Percentiles rank a stretch among this genome's conserved stretches.
These are phyloP conservation scores for Exsudoporus frostii DNA, from an alignment of 768 basidiomycete species.

Conservation along the genomic window DNA sequence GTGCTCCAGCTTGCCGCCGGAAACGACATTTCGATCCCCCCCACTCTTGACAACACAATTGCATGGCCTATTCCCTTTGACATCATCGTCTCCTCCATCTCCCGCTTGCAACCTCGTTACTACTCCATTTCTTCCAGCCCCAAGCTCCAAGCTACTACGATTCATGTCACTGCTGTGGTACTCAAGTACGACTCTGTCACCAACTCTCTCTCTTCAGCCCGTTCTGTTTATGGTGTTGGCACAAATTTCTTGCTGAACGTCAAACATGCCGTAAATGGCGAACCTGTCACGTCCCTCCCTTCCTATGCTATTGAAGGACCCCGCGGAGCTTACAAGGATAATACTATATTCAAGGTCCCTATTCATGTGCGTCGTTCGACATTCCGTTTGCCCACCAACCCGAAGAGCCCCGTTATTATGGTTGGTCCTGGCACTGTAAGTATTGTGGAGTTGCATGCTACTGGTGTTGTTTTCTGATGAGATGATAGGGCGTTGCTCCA, in stretches of 20 bases:
- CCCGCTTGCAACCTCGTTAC: constrained; percentile 94
- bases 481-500: constrained; percentile 87
- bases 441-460: constrained; percentile 12
- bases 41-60: constrained; percentile 74
- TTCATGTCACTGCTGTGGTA: constrained; percentile 94
- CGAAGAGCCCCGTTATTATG: constrained; percentile 99
- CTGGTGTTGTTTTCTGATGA: constrained; percentile 4
- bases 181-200: constrained; percentile 82
- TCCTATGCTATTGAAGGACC: constrained; percentile 89
- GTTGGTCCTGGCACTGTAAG: constrained; percentile 96
- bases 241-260: constrained; percentile 96
- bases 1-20: constrained; percentile 88
- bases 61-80: constrained; percentile 94
- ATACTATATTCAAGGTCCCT: constrained; percentile 76
- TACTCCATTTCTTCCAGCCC: constrained; percentile 99
- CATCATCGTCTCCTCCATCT: constrained; percentile 88
- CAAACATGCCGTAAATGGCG: constrained; percentile 67
- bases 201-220: constrained; percentile 48
- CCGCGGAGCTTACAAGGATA: constrained; percentile 74
- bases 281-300: constrained; percentile 55
- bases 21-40: constrained; percentile 56
- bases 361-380: constrained; percentile 95
- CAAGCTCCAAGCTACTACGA: constrained; percentile 81
- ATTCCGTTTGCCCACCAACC: constrained; percentile 95
- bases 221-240: constrained; percentile 85